phyloP scores from a whole-genome alignment of 805 yeast species.

The Candida verbasci region DNA sequence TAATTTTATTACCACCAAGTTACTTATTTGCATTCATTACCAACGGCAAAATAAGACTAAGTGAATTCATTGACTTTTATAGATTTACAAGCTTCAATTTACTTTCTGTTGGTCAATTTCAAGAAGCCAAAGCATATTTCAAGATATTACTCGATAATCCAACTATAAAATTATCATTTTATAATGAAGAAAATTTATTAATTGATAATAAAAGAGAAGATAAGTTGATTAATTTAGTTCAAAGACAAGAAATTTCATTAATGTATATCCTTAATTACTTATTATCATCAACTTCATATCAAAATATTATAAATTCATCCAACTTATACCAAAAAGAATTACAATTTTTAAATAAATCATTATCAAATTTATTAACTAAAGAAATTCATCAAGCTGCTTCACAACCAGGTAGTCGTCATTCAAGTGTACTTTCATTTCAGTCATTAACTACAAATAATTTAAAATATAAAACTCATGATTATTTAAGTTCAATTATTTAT shows the following conservation, averaged over 20 bases:
- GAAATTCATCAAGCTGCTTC: slow-evolving; percentile 23
- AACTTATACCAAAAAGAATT: slow-evolving; percentile 12
- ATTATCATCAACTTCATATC: slow-evolving; percentile 14
- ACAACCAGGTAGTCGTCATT: slow-evolving; percentile 16
- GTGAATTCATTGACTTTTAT: slow-evolving; percentile 20
- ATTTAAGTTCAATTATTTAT: slow-evolving; percentile 18
- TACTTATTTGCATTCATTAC: slow-evolving; percentile 2
- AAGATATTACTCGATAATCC: slow-evolving; percentile 21
- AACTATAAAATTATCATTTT: slow-evolving; percentile 11
- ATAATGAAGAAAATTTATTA: slow-evolving; percentile 3
- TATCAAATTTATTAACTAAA: slow-evolving; percentile 17
- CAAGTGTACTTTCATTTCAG: slow-evolving; percentile 14
- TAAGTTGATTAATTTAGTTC: slow-evolving; percentile 6
- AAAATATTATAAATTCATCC: slow-evolving; percentile 13
- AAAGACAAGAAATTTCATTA: slow-evolving; percentile 29
- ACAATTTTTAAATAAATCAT: slow-evolving; percentile 16
- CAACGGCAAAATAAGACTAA: slow-evolving; percentile 11
- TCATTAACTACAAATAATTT: slow-evolving; percentile 3
- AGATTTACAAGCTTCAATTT: slow-evolving; percentile 25
- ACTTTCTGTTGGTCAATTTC: slow-evolving; percentile 11
- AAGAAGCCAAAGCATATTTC: slow-evolving; percentile 21
- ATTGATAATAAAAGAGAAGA: slow-evolving; percentile 1
- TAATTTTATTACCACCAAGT: neutral
- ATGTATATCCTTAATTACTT: slow-evolving; percentile 22
- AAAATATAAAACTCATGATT: slow-evolving; percentile 5